Evolutionary conservation across 2,329 filamentous ascomycete species (phyloP).

Genomic region (Podosphaera leucotricha): DNA sequence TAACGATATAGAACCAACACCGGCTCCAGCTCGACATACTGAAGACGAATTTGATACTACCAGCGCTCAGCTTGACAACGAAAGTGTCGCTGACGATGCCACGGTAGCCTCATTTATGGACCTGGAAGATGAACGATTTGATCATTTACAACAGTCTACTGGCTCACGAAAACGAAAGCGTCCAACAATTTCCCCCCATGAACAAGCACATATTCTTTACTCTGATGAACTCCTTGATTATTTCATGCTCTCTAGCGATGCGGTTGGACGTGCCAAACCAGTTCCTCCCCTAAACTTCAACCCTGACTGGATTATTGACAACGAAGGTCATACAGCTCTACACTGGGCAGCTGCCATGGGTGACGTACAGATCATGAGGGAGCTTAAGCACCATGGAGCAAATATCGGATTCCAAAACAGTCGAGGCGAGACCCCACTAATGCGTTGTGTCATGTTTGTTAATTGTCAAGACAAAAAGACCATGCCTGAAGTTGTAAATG

Average conservation of each 20-base stretch:
- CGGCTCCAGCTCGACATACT: constrained; percentile 19
- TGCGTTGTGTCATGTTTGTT: constrained; percentile 85
- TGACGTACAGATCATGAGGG: constrained; percentile 72
- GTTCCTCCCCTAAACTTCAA: constrained; percentile 70
- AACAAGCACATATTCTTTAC: constrained; percentile 66
- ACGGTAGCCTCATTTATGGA: constrained; percentile 68
- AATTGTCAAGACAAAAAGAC: constrained; percentile 91
- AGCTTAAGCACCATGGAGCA: constrained; percentile 62
- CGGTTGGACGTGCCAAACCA: constrained; percentile 27
- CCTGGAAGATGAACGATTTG: constrained; percentile 61
- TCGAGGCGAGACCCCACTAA: constrained; percentile 70
- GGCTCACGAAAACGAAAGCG: constrained; percentile 56
- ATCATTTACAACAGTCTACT: constrained; percentile 41
- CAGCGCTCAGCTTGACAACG: constrained; percentile 44
- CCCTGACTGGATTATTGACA: constrained; percentile 79
- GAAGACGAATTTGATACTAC: constrained; percentile 44
- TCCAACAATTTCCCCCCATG: constrained; percentile 14
- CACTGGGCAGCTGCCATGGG: constrained; percentile 98
- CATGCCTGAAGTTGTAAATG: constrained; percentile 62
- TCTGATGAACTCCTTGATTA: constrained; percentile 88
- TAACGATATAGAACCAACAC: constrained; percentile 16
- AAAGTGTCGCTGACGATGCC: constrained; percentile 52
- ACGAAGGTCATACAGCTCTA: constrained; percentile 73
- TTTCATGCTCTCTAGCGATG: constrained; percentile 60
- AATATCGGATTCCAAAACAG: constrained; percentile 46